Evolutionary conservation across 1,284 basidiomycete genomes (phyloP).

Genomic region (Ganoderma sinense): DNA sequence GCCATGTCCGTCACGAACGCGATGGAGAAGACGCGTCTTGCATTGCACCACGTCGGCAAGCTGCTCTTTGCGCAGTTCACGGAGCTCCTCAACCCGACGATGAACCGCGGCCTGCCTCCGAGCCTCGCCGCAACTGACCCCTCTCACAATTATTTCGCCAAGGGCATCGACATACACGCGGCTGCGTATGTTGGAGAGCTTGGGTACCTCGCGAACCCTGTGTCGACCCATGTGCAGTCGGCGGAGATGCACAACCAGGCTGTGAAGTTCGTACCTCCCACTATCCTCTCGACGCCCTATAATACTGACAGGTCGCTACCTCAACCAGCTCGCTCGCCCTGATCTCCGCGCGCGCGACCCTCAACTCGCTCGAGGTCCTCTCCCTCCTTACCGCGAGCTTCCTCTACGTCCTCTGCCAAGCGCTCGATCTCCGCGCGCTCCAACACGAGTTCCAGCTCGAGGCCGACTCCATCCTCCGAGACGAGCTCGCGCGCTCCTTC

Average conservation of each 20-base stretch:
- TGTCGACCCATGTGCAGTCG: conserved; percentile 85
- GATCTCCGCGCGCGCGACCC: conserved; percentile 81
- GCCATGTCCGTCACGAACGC: conserved; percentile 88
- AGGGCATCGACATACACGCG: conserved; percentile 87
- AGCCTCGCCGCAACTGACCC: conserved; percentile 85
- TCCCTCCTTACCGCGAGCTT: conserved; percentile 79
- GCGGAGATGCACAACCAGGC: conserved; percentile 92
- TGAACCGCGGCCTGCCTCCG: conserved; percentile 88
- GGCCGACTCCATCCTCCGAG: conserved; percentile 56
- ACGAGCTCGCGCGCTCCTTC: conserved; percentile 60
- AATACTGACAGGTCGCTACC: background rate
- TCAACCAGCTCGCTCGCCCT: conserved; percentile 87
- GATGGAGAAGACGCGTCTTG: conserved; percentile 88
- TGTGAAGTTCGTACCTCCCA: background rate
- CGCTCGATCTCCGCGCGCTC: conserved; percentile 79
- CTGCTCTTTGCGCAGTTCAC: conserved; percentile 86
- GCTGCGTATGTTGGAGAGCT: conserved; percentile 86
- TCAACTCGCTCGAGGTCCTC: conserved; percentile 79
- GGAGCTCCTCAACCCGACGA: conserved; percentile 81
- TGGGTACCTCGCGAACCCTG: conserved; percentile 87
- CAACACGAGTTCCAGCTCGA: conserved; percentile 68
- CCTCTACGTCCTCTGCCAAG: conserved; percentile 82
- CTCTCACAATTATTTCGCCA: conserved; percentile 83
- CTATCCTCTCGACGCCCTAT: background rate
- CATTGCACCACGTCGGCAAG: conserved; percentile 85